phyloP scores from a whole-genome alignment of 306 rosid species.

The Crotalaria pallida region DNA sequence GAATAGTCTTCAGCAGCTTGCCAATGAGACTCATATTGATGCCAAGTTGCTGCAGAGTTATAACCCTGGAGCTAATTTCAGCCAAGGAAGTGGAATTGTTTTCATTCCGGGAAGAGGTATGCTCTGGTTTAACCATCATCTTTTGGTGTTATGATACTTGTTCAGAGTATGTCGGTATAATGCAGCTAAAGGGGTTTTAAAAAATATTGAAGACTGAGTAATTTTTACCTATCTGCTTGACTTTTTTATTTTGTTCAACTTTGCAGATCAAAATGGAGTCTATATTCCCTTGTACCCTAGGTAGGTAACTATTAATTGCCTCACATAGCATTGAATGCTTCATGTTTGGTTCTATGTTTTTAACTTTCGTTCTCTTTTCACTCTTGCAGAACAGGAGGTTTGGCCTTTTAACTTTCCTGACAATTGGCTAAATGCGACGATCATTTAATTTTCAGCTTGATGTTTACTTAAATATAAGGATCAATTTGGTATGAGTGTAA shows the following conservation, averaged over 20 bases:
- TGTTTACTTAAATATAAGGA: not conserved
- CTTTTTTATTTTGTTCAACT: conserved; percentile 5
- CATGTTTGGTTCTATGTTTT: not conserved
- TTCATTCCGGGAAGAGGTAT: conserved; percentile 67
- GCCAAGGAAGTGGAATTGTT: conserved; percentile 39
- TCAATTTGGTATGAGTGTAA: not conserved
- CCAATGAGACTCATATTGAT: conserved; percentile 3
- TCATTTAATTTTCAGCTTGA: conserved; percentile 11
- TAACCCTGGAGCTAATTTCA: conserved; percentile 51
- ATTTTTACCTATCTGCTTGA: not conserved
- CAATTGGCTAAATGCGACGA: conserved; percentile 4
- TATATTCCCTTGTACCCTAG: conserved; percentile 38
- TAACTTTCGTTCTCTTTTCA: conserved; percentile 9
- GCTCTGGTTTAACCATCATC: not conserved
- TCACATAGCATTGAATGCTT: not conserved
- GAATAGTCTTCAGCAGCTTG: conserved; percentile 31
- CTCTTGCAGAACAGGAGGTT: conserved; percentile 48
- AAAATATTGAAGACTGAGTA: not conserved
- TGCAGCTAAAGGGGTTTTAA: not conserved
- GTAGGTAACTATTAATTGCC: conserved; percentile 45
- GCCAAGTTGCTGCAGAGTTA: conserved; percentile 18
- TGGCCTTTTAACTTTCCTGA: conserved; percentile 25
- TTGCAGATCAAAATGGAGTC: conserved; percentile 51
- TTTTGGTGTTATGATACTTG: not conserved
- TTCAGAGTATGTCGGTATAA: not conserved